A percentile compares a stretch with the other conserved stretches of the same genome.
Evolutionary conservation across 306 rosid species (phyloP).

Genomic region (Castanea crenata): DNA sequence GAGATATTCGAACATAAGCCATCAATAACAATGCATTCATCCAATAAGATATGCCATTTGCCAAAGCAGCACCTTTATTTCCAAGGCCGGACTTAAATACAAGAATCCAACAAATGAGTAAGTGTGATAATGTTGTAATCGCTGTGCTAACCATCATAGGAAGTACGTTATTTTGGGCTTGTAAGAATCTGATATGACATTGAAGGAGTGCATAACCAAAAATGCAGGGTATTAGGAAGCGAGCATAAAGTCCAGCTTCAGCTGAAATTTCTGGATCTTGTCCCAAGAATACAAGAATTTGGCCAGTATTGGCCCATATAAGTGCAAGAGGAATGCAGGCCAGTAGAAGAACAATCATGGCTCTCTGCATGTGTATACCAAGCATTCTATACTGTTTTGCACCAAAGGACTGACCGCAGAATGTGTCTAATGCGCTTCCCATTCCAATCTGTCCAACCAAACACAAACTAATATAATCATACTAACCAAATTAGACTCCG

Average conservation of each 20-base stretch:
- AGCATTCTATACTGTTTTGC: constrained; percentile 39
- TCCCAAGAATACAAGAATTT: constrained; percentile 36
- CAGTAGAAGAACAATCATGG: constrained; percentile 41
- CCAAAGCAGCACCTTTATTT: constrained; percentile 40
- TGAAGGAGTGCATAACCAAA: constrained; percentile 34
- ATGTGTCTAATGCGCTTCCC: constrained; percentile 49
- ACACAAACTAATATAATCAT: too few species aligned
- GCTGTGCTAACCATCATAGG: constrained; percentile 34
- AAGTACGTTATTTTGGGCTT: constrained; percentile 35
- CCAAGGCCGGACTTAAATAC: constrained; percentile 42
- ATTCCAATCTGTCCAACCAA: constrained; percentile 31
- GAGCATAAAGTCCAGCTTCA: constrained; percentile 38
- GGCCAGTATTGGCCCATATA: constrained; percentile 44
- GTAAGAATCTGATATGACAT: constrained; percentile 37
- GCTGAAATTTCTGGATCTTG: constrained; percentile 46
- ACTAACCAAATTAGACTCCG: too few species aligned
- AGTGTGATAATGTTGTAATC: constrained; percentile 20
- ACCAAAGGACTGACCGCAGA: constrained; percentile 48
- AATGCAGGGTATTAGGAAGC: constrained; percentile 37
- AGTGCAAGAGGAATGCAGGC: constrained; percentile 35
- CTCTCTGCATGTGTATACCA: constrained; percentile 48
- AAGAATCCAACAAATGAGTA: constrained; percentile 28
- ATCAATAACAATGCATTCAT: constrained; percentile 34
- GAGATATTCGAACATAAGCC: constrained; percentile 35
- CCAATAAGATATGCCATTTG: constrained; percentile 36